Conservation (phyloP, 352 stramenopile species). For the Phytophthora pseudosyringae region DNA sequence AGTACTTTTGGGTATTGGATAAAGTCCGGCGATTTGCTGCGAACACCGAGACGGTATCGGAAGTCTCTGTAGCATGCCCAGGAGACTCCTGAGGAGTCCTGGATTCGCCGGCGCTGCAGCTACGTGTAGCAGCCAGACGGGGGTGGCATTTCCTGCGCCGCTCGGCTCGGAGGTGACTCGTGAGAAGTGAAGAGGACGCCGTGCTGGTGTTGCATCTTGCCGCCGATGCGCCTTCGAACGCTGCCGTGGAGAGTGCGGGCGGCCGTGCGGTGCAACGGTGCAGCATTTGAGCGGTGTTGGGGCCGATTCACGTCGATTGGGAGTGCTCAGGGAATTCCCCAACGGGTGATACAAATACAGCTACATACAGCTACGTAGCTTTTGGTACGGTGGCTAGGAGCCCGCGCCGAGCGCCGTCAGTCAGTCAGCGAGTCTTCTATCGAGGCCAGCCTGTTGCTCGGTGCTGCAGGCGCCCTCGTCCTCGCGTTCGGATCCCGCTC, state of each 20-base stretch:
- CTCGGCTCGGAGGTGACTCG: background rate
- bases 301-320: too few relatives aligned
- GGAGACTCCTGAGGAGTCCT: too few relatives aligned
- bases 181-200: background rate
- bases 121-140: background rate
- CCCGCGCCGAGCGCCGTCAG: too few relatives aligned
- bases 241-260: conserved; percentile 5
- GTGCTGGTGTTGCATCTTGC: conserved; percentile 17
- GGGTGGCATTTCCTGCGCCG: background rate
- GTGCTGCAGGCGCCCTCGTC: background rate
- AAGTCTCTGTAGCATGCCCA: too few relatives aligned
- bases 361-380: too few relatives aligned
- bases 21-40: background rate
- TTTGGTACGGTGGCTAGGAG: too few relatives aligned
- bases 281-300: background rate
- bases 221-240: conserved; percentile 12
- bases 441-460: too few relatives aligned
- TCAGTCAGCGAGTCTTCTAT: too few relatives aligned
- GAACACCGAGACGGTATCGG: conserved; percentile 2
- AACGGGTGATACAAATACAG: too few relatives aligned
- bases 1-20: conserved; percentile 4
- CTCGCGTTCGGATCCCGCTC: background rate
- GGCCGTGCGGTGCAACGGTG: conserved; percentile 1
- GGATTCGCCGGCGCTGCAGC: background rate
- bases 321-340: too few relatives aligned